Base-by-base conservation (phyloP, 116 monocot species). In the Iris pallida region DNA sequence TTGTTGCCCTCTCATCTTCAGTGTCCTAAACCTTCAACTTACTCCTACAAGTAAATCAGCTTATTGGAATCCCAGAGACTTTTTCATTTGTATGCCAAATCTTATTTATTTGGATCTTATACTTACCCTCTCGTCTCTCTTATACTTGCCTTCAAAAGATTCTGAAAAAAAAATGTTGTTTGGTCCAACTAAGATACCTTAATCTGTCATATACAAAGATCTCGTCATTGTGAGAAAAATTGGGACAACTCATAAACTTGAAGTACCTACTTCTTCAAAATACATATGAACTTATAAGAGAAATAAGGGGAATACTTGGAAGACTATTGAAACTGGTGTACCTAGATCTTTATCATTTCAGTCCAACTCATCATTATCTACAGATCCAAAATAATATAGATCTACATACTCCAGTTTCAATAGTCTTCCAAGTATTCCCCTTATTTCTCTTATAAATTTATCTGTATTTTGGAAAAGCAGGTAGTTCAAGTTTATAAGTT, bases 31-130 rank as follows among this genome's bases (percentile, higher is more conserved):
- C n/a, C n/a, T 12, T 11, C 12, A 5, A 43, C 71, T 7, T 75
- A 43, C 55, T 78, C 19, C 61, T 75, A 7, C 17, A 56, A 30
- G 18, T 5, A 5, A 47, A 45, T 40, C 70, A 56, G 40, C 30
- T 65, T 7, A 40, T 5, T 9, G 53, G 40, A n/a, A 82, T 69
- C 20, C 71, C 66, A 2, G 45, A 11, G 43, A 40, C 0, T 49
- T 63, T 13, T 68, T 71, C n/a, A 16, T 4, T 6, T 4, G 5
- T 6, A 63, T 78, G 63, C 10, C 5, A 3, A n/a, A 42, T 19
- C 57, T 83, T 14, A 71, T n/a, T 0, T 71, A 78, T 19, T 30
- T 82, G 18, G 78, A 82, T n/a, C n/a, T n/a, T n/a, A n/a, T n/a
- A n/a, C n/a, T n/a, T n/a, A n/a, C n/a, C n/a, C n/a, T n/a, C n/a